A percentile compares a stretch with the other conserved stretches of the same genome.
Conservation (phyloP, 768 basidiomycete genomes). For the Pleurotus tuoliensis region DNA sequence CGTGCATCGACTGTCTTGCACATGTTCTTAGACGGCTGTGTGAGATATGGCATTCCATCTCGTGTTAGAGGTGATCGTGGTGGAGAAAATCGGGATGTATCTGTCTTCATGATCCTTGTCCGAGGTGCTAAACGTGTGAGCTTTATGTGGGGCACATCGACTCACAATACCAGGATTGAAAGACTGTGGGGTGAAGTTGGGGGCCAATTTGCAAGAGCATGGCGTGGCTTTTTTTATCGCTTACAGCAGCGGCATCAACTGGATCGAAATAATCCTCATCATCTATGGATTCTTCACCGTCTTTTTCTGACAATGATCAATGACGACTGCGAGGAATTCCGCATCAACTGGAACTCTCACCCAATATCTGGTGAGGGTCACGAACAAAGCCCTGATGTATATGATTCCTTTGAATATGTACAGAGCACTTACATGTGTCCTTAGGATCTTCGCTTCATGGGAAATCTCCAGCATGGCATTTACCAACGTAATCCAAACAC, state of each 20-base stretch:
- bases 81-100: conserved; percentile 29
- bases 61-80: conserved; percentile 29
- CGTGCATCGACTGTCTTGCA: conserved; percentile 22
- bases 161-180: conserved; percentile 40
- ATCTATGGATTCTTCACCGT: conserved; percentile 41
- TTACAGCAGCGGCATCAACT: conserved; percentile 33
- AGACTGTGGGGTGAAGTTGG: conserved; percentile 41
- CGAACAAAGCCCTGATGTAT: conserved; percentile 19
- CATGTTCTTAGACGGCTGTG: conserved; percentile 18
- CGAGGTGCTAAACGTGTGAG: conserved; percentile 24
- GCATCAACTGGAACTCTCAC: conserved; percentile 35
- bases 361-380: conserved; percentile 24
- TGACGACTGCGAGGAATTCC: conserved; percentile 29
- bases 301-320: conserved; percentile 37
- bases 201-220: conserved; percentile 30
- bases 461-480: conserved; percentile 1
- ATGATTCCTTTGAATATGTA: not conserved
- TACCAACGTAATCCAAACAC: not conserved
- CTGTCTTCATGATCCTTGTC: conserved; percentile 29
- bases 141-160: conserved; percentile 35
- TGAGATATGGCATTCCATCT: conserved; percentile 23
- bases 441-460: conserved; percentile 9
- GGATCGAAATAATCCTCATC: conserved; percentile 21
- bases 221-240: conserved; percentile 37
- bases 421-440: not conserved